These are phyloP conservation scores for Fomitopsis schrenkii DNA, from an alignment of 1,284 basidiomycete species.

Conservation along the genomic window DNA sequence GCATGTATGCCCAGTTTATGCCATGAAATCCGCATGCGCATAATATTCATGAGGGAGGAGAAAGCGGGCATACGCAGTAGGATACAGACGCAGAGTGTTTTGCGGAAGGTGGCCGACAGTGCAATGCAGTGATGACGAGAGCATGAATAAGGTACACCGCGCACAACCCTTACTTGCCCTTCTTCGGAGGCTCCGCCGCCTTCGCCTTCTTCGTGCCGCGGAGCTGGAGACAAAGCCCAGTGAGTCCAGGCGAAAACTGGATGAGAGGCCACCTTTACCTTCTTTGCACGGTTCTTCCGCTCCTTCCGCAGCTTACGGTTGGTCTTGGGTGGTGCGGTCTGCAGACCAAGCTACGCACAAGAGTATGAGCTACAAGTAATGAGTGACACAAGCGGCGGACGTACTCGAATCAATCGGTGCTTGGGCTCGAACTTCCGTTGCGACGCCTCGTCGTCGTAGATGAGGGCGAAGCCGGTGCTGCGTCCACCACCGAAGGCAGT, in stretches of 20 bases:
- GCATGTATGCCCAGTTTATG: background rate
- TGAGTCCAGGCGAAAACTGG: background rate
- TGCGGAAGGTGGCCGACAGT: conserved; percentile 31
- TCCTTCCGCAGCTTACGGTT: conserved; percentile 99
- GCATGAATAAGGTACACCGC: conserved; percentile 18
- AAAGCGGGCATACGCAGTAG: conserved; percentile 36
- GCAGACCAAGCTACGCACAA: conserved; percentile 70
- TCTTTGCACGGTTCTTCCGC: conserved; percentile 99
- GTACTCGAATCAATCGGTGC: conserved; percentile 91
- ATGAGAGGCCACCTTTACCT: conserved; percentile 48
- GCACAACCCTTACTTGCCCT: conserved; percentile 67
- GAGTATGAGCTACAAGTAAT: background rate
- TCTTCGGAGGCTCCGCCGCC: conserved; percentile 86
- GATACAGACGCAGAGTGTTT: conserved; percentile 36
- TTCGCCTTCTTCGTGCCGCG: conserved; percentile 92
- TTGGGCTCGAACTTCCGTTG: conserved; percentile 98
- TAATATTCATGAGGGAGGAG: conserved; percentile 37
- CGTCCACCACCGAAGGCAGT: conserved; percentile 99
- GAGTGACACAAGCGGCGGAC: conserved; percentile 27
- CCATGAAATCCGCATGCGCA: conserved; percentile 34
- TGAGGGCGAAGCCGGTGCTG: conserved; percentile 95
- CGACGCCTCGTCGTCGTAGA: conserved; percentile 95
- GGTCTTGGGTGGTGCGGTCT: conserved; percentile 83
- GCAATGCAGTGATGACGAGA: conserved; percentile 29
- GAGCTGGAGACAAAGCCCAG: conserved; percentile 43